Conservation (phyloP, 2,329 filamentous ascomycete species). For the Exophiala oligosperma region DNA sequence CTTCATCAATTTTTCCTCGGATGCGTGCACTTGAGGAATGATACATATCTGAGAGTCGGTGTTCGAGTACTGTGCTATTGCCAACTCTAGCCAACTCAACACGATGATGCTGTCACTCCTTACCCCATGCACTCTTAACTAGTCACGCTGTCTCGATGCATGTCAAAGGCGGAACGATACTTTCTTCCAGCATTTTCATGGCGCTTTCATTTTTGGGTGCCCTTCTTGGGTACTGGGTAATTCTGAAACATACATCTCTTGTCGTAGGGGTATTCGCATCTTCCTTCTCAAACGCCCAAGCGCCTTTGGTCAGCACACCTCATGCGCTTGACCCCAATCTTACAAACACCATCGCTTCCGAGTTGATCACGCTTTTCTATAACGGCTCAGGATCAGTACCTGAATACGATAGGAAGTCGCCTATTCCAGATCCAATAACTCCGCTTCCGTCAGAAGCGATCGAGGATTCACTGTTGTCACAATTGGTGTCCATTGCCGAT, state of each 20-base stretch:
- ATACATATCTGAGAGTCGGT: too few relatives aligned
- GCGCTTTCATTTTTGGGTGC: constrained; percentile 12
- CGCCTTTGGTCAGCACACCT: constrained; percentile 13
- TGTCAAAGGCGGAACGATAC: neutral
- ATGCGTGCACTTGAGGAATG: too few relatives aligned
- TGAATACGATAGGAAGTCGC: constrained; percentile 25
- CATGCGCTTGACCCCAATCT: constrained; percentile 28
- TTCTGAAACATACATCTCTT: constrained; percentile 16
- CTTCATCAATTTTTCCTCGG: too few relatives aligned
- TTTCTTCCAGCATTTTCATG: constrained; percentile 12
- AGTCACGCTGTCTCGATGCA: neutral
- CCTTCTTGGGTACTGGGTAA: constrained; percentile 15
- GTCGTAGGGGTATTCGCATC: constrained; percentile 11
- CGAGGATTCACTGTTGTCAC: constrained; percentile 22
- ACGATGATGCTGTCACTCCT: too few relatives aligned
- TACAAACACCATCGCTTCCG: constrained; percentile 28
- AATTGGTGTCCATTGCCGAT: constrained; percentile 23
- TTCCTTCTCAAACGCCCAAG: constrained; percentile 8
- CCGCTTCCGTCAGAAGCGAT: constrained; percentile 19
- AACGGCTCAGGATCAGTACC: constrained; percentile 30
- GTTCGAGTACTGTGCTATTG: too few relatives aligned
- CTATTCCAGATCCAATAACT: constrained; percentile 26
- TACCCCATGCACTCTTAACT: too few relatives aligned
- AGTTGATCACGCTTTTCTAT: constrained; percentile 29
- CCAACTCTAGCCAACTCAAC: too few relatives aligned